Conservation (phyloP, 305 asterid genomes). For the Striga hermonthica region DNA sequence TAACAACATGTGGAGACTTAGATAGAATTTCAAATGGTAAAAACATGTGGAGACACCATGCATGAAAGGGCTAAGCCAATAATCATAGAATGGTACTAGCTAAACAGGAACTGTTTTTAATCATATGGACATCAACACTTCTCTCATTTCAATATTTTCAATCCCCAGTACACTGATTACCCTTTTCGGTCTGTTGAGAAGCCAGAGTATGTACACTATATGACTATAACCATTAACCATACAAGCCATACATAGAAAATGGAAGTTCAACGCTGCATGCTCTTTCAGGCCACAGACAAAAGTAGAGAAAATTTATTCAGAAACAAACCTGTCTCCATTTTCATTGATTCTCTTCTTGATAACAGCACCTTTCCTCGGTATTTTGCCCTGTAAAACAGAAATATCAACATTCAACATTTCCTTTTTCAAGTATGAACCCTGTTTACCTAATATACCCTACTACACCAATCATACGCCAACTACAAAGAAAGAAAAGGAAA, state of each 20-base stretch:
- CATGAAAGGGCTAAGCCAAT: neutral
- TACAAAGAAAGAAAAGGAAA: neutral
- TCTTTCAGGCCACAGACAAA: slow-evolving; percentile 18
- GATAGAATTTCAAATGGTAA: neutral
- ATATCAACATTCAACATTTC: slow-evolving; percentile 21
- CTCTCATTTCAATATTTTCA: neutral
- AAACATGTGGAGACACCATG: neutral
- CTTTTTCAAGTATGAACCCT: neutral
- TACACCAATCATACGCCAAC: neutral
- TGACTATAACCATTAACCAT: no score
- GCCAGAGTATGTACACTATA: neutral
- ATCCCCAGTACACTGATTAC: neutral
- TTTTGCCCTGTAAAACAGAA: slow-evolving; percentile 54
- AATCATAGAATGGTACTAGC: neutral
- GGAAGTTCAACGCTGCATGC: slow-evolving; percentile 10
- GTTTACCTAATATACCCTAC: neutral
- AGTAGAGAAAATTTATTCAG: neutral
- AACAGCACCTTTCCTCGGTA: slow-evolving; percentile 84
- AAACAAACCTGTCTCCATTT: slow-evolving; percentile 62
- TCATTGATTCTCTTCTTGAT: slow-evolving; percentile 72
- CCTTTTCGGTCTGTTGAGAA: neutral
- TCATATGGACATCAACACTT: neutral
- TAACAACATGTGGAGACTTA: slow-evolving; percentile 2
- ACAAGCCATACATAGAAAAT: neutral
- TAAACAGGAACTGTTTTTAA: neutral